Conservation (phyloP, 805 yeast species). For the Candida broadrunensis region DNA sequence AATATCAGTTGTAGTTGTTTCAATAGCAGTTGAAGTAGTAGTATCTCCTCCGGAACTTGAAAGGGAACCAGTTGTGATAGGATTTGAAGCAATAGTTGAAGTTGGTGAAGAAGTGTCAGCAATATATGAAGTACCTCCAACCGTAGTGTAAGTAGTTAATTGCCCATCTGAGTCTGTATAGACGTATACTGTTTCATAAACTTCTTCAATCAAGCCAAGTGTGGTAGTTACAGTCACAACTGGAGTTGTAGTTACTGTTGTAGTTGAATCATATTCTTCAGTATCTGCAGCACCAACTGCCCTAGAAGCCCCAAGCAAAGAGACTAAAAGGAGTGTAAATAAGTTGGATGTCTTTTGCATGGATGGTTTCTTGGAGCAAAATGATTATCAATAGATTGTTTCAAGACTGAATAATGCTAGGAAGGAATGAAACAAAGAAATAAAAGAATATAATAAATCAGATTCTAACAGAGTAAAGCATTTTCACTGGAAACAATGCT, state of each 20-base stretch:
- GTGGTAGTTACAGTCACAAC: constrained; percentile 30
- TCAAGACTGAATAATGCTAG: too few species aligned
- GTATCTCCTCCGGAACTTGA: neutral
- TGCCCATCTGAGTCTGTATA: constrained; percentile 27
- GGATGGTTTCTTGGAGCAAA: neutral
- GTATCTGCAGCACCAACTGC: constrained; percentile 3
- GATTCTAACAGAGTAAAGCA: too few species aligned
- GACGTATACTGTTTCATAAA: constrained; percentile 26
- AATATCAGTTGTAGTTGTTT: neutral
- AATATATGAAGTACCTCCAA: constrained; percentile 10
- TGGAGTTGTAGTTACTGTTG: constrained; percentile 24
- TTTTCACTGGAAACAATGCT: too few species aligned
- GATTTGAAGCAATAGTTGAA: constrained; percentile 3
- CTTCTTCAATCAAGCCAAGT: constrained; percentile 19
- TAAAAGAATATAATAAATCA: too few species aligned
- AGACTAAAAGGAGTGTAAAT: neutral
- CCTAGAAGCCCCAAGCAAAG: neutral
- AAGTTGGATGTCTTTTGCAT: neutral
- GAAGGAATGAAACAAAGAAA: too few species aligned
- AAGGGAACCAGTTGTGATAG: neutral
- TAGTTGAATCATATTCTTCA: constrained; percentile 14
- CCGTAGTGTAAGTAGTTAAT: constrained; percentile 24
- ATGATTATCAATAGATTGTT: too few species aligned
- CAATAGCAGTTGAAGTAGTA: neutral
- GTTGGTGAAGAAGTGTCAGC: constrained; percentile 3